Conservation (phyloP, 2,329 filamentous ascomycete genomes). For the Trichophyton equinum region DNA sequence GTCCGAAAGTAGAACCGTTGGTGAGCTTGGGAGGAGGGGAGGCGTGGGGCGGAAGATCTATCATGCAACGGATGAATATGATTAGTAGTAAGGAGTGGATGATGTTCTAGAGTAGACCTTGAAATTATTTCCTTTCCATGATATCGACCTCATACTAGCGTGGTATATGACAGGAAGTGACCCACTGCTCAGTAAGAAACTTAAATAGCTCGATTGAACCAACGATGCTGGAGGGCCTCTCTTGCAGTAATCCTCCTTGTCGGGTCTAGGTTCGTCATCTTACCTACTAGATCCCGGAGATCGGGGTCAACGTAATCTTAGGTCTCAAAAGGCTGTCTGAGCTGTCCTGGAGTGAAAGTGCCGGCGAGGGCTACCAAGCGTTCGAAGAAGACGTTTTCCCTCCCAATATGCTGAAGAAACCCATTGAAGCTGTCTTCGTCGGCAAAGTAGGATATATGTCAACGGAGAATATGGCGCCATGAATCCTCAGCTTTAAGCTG, state of each 20-base stretch:
- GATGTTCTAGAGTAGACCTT: too few species aligned
- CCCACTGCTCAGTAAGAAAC: too few species aligned
- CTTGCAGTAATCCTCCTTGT: constrained; percentile 20
- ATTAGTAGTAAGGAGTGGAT: too few species aligned
- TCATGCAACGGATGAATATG: too few species aligned
- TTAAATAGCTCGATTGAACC: constrained; percentile 15
- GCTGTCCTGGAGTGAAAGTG: constrained; percentile 23
- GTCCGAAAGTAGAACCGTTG: too few species aligned
- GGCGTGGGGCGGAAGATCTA: too few species aligned
- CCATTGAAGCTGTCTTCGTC: constrained; percentile 27
- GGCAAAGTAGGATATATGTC: constrained; percentile 21
- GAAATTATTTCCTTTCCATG: too few species aligned
- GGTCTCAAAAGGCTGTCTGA: constrained; percentile 28
- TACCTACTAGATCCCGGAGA: constrained; percentile 20
- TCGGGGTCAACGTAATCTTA: constrained; percentile 30
- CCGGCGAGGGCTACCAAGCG: constrained; percentile 27
- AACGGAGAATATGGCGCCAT: constrained; percentile 18
- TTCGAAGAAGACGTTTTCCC: constrained; percentile 17
- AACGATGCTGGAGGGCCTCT: constrained; percentile 23
- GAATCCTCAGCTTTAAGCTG: constrained; percentile 15
- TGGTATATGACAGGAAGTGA: too few species aligned
- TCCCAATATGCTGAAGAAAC: constrained; percentile 32
- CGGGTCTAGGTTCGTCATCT: constrained; percentile 25
- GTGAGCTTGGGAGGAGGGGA: too few species aligned
- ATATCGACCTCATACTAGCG: too few species aligned